These are phyloP conservation scores for Coffea eugenioides DNA, from an alignment of 257 asterid species.

Conservation along the genomic window DNA sequence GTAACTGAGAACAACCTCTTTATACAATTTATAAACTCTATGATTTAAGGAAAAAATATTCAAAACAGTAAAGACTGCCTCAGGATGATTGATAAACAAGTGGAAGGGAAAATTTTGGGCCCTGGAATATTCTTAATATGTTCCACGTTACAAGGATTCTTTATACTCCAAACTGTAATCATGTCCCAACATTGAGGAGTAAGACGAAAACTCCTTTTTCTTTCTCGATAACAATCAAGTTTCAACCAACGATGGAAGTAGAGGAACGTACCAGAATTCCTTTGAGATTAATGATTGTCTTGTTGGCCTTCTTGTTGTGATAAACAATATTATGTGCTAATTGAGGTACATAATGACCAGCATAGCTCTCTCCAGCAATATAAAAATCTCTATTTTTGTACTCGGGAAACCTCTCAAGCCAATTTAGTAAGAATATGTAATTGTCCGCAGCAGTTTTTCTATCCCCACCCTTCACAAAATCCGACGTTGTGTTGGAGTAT, in stretches of 20 bases:
- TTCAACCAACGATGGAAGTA: background rate
- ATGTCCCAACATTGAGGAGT: background rate
- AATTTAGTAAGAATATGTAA: slow-evolving; percentile 51
- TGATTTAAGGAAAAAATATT: background rate
- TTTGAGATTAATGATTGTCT: slow-evolving; percentile 60
- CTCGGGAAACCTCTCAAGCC: slow-evolving; percentile 76
- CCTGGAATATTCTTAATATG: background rate
- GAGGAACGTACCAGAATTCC: slow-evolving; percentile 62
- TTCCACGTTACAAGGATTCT: background rate
- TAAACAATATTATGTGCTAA: slow-evolving; percentile 61
- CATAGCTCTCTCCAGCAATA: slow-evolving; percentile 75
- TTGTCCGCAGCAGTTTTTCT: slow-evolving; percentile 53
- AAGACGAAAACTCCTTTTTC: no score
- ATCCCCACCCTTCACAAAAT: slow-evolving; percentile 45
- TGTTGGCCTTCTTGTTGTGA: slow-evolving; percentile 46
- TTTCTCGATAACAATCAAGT: background rate
- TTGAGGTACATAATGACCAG: slow-evolving; percentile 80
- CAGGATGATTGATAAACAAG: background rate
- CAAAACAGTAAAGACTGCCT: no score
- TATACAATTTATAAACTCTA: no score
- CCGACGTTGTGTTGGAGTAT: slow-evolving; percentile 62
- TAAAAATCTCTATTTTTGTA: slow-evolving; percentile 55
- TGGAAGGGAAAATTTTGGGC: background rate
- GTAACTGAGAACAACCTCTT: no score
- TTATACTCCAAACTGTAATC: background rate